Percentiles rank a stretch among this genome's conserved stretches.
Conservation (phyloP, 1,284 basidiomycete species). For the Tetrapyrgos nigripes region DNA sequence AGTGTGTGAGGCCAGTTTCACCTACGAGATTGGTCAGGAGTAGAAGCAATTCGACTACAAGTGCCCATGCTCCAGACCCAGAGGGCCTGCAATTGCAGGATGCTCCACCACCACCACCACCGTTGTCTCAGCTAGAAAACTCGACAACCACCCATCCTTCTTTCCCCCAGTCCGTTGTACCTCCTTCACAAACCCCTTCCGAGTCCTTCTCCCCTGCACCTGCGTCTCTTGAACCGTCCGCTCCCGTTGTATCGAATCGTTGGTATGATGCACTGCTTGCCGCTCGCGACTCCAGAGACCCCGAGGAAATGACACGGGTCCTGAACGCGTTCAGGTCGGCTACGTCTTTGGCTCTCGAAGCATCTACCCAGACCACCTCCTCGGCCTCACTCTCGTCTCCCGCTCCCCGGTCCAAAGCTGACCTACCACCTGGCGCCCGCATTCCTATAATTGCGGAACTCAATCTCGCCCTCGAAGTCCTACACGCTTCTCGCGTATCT, state of each 20-base stretch:
- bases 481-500: conserved; percentile 52
- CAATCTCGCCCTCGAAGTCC: conserved; percentile 69
- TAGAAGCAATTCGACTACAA: conserved; percentile 12
- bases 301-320: conserved; percentile 17
- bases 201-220: conserved; percentile 21
- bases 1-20: conserved; percentile 12
- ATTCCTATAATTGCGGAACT: conserved; percentile 52
- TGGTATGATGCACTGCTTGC: background rate
- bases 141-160: conserved; percentile 29
- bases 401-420: conserved; percentile 3
- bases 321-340: conserved; percentile 19
- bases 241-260: background rate
- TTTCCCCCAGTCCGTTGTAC: conserved; percentile 33
- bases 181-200: conserved; percentile 21
- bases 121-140: background rate
- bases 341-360: background rate
- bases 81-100: background rate
- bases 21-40: background rate
- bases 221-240: background rate
- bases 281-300: conserved; percentile 10
- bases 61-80: conserved; percentile 8
- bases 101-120: conserved; percentile 1
- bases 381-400: conserved; percentile 13
- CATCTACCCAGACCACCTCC: background rate
- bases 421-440: background rate